phyloP scores from a whole-genome alignment of 202 grass and related monocot species.

The Saccharum hybrid region DNA sequence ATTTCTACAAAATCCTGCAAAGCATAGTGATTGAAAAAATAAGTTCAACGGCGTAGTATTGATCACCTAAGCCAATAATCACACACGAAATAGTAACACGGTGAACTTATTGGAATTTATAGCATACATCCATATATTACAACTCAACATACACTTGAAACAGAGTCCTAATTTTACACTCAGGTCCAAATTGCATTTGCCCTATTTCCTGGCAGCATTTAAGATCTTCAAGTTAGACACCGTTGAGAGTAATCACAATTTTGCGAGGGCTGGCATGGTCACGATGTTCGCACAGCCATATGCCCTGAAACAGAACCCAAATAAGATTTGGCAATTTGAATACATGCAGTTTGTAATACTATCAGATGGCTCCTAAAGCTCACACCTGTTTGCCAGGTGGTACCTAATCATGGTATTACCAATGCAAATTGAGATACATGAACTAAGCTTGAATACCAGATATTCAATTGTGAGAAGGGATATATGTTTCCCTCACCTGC shows the following conservation, averaged over 20 bases:
- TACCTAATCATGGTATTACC: neutral
- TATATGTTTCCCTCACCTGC: constrained; percentile 62
- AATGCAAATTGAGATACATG: neutral
- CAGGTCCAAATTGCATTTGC: neutral
- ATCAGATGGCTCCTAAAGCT: constrained; percentile 14
- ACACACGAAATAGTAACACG: neutral
- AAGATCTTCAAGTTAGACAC: constrained; percentile 47
- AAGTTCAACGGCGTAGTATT: neutral
- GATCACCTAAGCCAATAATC: neutral
- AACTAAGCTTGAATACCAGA: constrained; percentile 29
- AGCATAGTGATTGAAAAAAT: neutral
- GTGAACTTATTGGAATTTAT: constrained; percentile 5
- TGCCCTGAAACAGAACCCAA: constrained; percentile 60
- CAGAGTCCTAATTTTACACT: constrained; percentile 1
- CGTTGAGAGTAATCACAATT: constrained; percentile 93
- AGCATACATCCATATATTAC: constrained; percentile 14
- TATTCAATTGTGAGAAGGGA: constrained; percentile 20
- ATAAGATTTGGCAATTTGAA: constrained; percentile 17
- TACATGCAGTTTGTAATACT: neutral
- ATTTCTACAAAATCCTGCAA: constrained; percentile 7
- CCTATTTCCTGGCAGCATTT: constrained; percentile 19
- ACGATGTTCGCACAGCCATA: constrained; percentile 96
- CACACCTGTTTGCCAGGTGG: neutral
- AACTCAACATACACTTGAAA: constrained; percentile 32
- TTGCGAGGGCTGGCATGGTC: constrained; percentile 81